Base-by-base conservation (phyloP, 2,329 filamentous ascomycete genomes). In the Aspergillus proliferans region DNA sequence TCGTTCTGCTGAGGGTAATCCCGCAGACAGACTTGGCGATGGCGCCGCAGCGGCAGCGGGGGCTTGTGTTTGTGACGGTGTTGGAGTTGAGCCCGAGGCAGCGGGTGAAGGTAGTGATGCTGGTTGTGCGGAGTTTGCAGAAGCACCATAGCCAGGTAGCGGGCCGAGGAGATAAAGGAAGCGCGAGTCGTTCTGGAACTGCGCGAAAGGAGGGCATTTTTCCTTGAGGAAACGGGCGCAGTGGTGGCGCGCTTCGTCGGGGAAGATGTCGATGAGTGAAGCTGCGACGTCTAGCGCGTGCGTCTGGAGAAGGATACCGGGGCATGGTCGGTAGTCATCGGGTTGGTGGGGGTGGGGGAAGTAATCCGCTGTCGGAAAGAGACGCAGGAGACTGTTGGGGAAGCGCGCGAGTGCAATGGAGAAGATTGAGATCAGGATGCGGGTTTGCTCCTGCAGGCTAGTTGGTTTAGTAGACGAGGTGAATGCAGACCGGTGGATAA, bases 271-370 rank as follows among this genome's bases (percentile, higher is more conserved):
- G 26, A 72, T 63, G 3, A 76, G 60, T 9, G 68, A 67, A 8
- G 71, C 67, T 9, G 72, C 71, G 12, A 75, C 70, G 50, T 76
- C 73, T 12, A 75, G 59, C 10, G 71, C 66, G 38, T 73, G 68
- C 6, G 68, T 67, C 49, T 70, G 68, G 12, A 71, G 56, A 33
- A 64, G 55, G 5, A 65, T 65, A 7, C 63, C 66, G 18, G 64
- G 62, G 22, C 61, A 64, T 12, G 63, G 60, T 9, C 58, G 58
- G 43, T 57, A 56, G 9, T 57, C 53, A 43, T 60, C 58, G 22
- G 51, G 44, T 19, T 52, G 52, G 19, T 56, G 61, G 6, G 57
- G 51, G 18, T 55, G 61, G 19, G 62, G 62, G 44, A 63, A 66
- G 45, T 63, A 65, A 36, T 65, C 58, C 5, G 61, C 62, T 18